Base-by-base conservation (phyloP, 2,329 filamentous ascomycete species). In the Hortaea sp. region DNA sequence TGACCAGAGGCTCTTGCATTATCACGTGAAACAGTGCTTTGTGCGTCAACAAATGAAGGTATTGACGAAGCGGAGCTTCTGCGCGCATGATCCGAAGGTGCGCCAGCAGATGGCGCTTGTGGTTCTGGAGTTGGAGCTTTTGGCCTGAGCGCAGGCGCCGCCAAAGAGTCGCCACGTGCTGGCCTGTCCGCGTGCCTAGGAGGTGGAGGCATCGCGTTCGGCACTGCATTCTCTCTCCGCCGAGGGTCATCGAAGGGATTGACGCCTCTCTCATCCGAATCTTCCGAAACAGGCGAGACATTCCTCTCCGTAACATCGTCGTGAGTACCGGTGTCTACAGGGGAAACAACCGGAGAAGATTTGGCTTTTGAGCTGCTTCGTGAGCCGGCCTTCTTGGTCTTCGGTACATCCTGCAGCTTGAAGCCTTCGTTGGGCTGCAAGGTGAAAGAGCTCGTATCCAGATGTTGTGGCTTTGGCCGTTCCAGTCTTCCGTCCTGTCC, bases 391-490 rank as follows among this genome's bases (percentile, higher is more conserved):
- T 73, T 75, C 61, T 73, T 76, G 57, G 73, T 77, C 64, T 81
- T 84, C 0, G 88, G 86, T 1, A 84, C 85, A 42, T 94, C 87
- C 59, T 90, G 86, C 39, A 92, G 67, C 65, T 83, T 87, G 66
- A 89, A 89, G 6, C 62, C 63, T 10, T 72, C 69, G 11, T 47
- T 60, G 46, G 43, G 61, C 35, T 45, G 53, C 27, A 58, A 43
- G 4, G 54, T 53, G 41, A 53, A 58, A 2, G 57, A 50, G 34
- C 53, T 54, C 27, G 57, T 62, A 30, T 57, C 55, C n/a, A 57
- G 39, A 11, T 55, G 51, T 44, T 57, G 56, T 12, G 53, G 45
- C 37, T 58, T 59, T 27, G 57, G 53, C 20, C 58, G 53, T 12
- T 57, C 52, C 12, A 41, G 37, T 29, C 81, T 79, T 9, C 85